phyloP scores from a whole-genome alignment of 2,329 filamentous ascomycete species.

The Neobulgaria alba region DNA sequence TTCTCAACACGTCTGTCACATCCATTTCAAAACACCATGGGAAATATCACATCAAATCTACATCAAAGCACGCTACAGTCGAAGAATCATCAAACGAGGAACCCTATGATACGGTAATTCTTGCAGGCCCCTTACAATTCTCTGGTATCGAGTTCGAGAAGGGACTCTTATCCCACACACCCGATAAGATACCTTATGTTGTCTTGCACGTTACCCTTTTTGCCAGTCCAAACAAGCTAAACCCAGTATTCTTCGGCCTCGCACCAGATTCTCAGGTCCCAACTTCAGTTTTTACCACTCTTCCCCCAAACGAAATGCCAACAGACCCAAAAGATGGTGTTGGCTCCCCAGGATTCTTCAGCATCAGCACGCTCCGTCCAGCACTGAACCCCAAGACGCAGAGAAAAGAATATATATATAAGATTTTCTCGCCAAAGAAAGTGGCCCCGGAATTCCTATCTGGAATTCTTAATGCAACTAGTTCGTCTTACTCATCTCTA shows the following conservation, averaged over 20 bases:
- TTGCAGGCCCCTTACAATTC: conserved; percentile 79
- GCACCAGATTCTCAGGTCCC: conserved; percentile 51
- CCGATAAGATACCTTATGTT: conserved; percentile 79
- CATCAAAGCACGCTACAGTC: conserved; percentile 6
- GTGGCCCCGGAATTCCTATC: conserved; percentile 46
- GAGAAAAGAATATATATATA: conserved; percentile 50
- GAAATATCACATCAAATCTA: conserved; percentile 39
- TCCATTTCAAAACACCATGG: conserved; percentile 44
- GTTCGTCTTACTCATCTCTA: conserved; percentile 9
- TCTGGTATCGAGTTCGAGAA: conserved; percentile 57
- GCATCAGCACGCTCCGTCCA: conserved; percentile 64
- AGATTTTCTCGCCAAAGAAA: conserved; percentile 52
- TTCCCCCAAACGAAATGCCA: conserved; percentile 46
- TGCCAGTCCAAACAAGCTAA: conserved; percentile 65
- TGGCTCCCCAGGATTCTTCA: conserved; percentile 75
- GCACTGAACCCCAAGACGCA: conserved; percentile 51
- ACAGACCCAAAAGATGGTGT: conserved; percentile 46
- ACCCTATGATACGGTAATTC: conserved; percentile 68
- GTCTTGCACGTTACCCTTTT: conserved; percentile 85
- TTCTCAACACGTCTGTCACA: conserved; percentile 59
- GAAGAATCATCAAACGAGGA: conserved; percentile 14
- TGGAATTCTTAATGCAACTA: conserved; percentile 37
- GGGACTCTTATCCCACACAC: conserved; percentile 57
- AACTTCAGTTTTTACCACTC: conserved; percentile 72
- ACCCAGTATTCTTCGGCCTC: conserved; percentile 64